Evolutionary conservation across 2,329 filamentous ascomycete genomes (phyloP).

Genomic region (Diaporthe ilicicola): DNA sequence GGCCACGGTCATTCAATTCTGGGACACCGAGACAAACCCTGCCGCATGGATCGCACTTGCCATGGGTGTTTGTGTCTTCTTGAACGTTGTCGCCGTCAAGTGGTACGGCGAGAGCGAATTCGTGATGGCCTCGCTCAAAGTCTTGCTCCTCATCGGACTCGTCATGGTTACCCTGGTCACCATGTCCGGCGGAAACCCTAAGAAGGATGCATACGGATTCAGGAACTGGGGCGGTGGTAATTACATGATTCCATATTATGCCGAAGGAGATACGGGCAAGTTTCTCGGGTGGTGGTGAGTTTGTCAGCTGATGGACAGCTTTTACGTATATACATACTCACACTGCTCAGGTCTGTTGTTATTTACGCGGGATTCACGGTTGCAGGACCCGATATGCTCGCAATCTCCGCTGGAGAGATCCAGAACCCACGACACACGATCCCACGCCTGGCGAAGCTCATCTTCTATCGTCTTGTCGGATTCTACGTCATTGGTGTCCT

Average conservation of each 20-base stretch:
- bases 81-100: constrained; percentile 34
- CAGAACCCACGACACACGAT: constrained; percentile 34
- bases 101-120: constrained; percentile 31
- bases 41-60: constrained; percentile 36
- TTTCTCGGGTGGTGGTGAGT: constrained; percentile 16
- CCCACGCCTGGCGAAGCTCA: constrained; percentile 35
- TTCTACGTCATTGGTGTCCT: constrained; percentile 43
- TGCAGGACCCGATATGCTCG: constrained; percentile 33
- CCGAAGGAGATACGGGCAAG: constrained; percentile 2
- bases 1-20: constrained; percentile 37
- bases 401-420: constrained; percentile 34
- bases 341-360: constrained; percentile 25
- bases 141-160: constrained; percentile 27
- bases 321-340: neutral
- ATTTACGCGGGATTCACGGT: constrained; percentile 30
- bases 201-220: constrained; percentile 47
- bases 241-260: constrained; percentile 48
- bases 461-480: constrained; percentile 44
- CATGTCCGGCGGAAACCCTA: constrained; percentile 26
- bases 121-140: constrained; percentile 28
- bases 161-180: constrained; percentile 24
- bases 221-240: constrained; percentile 47
- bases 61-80: constrained; percentile 33
- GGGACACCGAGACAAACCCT: constrained; percentile 33
- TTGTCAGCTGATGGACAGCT: too few species aligned